A percentile compares a stretch with the other conserved stretches of the same genome.
These are phyloP conservation scores for Cutaneotrichosporon dermatis DNA, from an alignment of 1,284 basidiomycete species.

Conservation along the genomic window DNA sequence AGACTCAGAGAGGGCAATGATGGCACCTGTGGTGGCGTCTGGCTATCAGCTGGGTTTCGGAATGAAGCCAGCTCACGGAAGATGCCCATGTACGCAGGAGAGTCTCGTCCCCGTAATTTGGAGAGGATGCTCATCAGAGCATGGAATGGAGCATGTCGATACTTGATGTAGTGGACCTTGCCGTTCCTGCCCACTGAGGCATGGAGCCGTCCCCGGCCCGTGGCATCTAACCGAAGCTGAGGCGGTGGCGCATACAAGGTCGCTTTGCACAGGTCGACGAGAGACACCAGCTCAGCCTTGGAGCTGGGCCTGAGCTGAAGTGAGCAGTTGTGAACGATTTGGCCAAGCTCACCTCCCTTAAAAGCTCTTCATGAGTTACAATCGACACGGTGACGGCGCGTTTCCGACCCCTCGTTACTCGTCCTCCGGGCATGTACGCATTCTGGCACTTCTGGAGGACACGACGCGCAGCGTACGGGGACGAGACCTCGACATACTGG, in stretches of 20 bases:
- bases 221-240: constrained; percentile 8
- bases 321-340: background rate
- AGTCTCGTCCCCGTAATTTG: constrained; percentile 33
- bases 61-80: constrained; percentile 28
- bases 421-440: constrained; percentile 39
- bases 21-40: constrained; percentile 13
- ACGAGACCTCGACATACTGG: constrained; percentile 46
- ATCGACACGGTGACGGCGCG: constrained; percentile 46
- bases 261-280: constrained; percentile 43
- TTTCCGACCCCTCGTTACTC: constrained; percentile 29
- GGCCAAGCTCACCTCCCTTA: constrained; percentile 32
- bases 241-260: constrained; percentile 25
- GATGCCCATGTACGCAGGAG: constrained; percentile 42
- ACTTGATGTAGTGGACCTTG: constrained; percentile 41
- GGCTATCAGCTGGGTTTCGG: background rate
- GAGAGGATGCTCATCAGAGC: constrained; percentile 39
- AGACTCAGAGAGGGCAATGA: constrained; percentile 6
- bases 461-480: constrained; percentile 31
- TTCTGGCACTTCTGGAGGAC: constrained; percentile 45
- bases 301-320: constrained; percentile 38
- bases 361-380: constrained; percentile 35
- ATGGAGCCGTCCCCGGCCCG: constrained; percentile 12
- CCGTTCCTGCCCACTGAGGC: constrained; percentile 24
- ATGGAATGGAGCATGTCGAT: constrained; percentile 45
- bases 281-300: constrained; percentile 32